Conservation (phyloP, 345 rosid species). For the Aegle marmelos region DNA sequence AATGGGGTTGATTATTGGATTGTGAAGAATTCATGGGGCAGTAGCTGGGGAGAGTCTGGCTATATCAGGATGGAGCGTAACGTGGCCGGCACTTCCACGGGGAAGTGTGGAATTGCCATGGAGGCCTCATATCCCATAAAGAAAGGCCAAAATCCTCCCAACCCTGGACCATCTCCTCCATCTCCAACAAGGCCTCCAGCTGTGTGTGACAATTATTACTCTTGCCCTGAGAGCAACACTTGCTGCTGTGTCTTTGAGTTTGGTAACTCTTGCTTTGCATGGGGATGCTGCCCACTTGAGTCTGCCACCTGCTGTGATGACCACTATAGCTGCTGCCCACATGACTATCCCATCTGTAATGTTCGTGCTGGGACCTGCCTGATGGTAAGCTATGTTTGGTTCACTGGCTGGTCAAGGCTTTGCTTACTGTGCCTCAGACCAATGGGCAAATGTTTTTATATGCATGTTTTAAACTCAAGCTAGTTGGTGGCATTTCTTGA, state of each 20-base stretch:
- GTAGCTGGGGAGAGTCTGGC: conserved; percentile 79
- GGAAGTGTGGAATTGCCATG: conserved; percentile 88
- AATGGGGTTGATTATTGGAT: conserved; percentile 77
- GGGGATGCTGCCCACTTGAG: conserved; percentile 97
- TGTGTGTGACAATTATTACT: conserved; percentile 59
- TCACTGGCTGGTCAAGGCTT: not conserved
- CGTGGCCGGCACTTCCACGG: conserved; percentile 28
- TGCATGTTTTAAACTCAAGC: not conserved
- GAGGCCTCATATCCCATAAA: conserved; percentile 87
- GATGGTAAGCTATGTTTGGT: conserved; percentile 39
- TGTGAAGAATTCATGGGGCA: conserved; percentile 86
- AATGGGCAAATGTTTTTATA: not conserved
- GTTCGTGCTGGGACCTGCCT: conserved; percentile 58
- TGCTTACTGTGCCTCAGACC: not conserved
- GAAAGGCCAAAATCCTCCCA: conserved; percentile 80
- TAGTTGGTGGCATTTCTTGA: not conserved
- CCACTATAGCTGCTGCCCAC: conserved; percentile 81
- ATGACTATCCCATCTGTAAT: conserved; percentile 77
- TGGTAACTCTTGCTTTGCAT: conserved; percentile 59
- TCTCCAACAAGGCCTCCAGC: conserved; percentile 75
- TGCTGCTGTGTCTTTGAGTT: conserved; percentile 80
- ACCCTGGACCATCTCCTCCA: conserved; percentile 96
- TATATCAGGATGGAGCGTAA: conserved; percentile 76
- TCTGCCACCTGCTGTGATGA: conserved; percentile 88
- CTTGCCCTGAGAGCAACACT: conserved; percentile 73